Evolutionary conservation across 768 basidiomycete species (phyloP), one percentile per base, ranked within the genome.

Genomic region (Pisolithus albus): DNA sequence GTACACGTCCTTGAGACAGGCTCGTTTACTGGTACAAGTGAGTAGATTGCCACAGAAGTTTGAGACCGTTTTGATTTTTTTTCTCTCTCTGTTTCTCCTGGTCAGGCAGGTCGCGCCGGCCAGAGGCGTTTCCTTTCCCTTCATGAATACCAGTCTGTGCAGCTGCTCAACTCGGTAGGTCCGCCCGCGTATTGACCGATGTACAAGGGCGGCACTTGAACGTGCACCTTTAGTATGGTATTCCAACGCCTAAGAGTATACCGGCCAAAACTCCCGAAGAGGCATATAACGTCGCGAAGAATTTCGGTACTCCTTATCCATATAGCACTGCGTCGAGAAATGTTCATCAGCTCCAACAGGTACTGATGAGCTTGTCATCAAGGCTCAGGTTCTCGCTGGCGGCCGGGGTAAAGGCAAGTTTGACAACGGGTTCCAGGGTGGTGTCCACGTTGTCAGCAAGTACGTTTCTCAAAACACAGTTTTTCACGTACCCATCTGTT

Each of bases 371-470:
- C 84, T 95, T 48, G 95, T 99, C 32, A 94, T 99, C 72, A 98
- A 98, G 73, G 96, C 96, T 37, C 96, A 99, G 69, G 96, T 99
- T 7, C 86, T 99, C 50, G 96, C 96, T 57, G 96, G 96, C 62
- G 96, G 96, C 56, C 85, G 96, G 64, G 96, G 96, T 61, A 98
- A 98, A 79, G 96, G 96, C 37, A 86, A 86, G 61, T 99, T 99
- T 62, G 84, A 92, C 73, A 92, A 82, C 66, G 96, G 96, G 16
- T 83, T 98, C 69, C 87, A 97, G 70, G 96, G 96, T 52, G 96
- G 96, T 72, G 96, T 99, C 5, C 95, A 98, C 67, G 82, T 89
- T 78, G 80, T 97, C 49, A 79, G 90, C 65, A 88, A 80, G 95
- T 94, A 64, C 49, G 57, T 48, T 37, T 32, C 40, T 26, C 40